Evolutionary conservation across 2,329 filamentous ascomycete genomes (phyloP), one percentile per base, ranked within the genome.

Genomic region (Teratosphaeria nubilosa): DNA sequence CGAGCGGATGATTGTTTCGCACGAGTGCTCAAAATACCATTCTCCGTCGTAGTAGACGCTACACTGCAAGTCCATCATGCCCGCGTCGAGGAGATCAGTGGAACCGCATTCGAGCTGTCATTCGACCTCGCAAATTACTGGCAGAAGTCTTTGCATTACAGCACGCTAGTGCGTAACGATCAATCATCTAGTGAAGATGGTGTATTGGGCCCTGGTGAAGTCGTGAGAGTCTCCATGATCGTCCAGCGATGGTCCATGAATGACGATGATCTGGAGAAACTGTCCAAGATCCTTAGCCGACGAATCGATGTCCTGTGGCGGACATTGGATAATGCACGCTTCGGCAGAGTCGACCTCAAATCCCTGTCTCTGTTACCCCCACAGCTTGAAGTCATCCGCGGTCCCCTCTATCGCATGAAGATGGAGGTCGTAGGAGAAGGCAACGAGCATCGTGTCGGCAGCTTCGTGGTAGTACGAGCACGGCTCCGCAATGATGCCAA

Each of bases 121-220:
- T 60, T 60, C 50, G 56, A 58, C 30, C 24, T 58, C 16, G 25
- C n/a, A n/a, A 58, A 58, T 22, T 34, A 30, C 10, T 57, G 50
- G 51, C 37, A 51, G 5, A 55, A 54, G 20, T 34, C 51, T 32
- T 22, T 59, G 24, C 22, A 32, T 14, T 59, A 57, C 37, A 31
- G 25, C 20, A 48, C 45, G 20, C 20, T 45, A n/a, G n/a, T 56
- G 13, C 30, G 34, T 16, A 27, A 45, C 16, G 14, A 27, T 14
- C 14, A 27, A 20, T 16, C 14, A 25, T 16, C n/a, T 34, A 30
- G 32, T 9, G 22, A 53, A 45, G 27, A 53, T 20, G 51, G 14
- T 51, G 16, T 32, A 20, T 41, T 60, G 14, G 16, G 10, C 11
- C 54, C 58, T 5, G 51, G 55, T 24, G 50, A 48, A 45, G 24